phyloP scores from a whole-genome alignment of 1,284 basidiomycete species.

The Puccinia coronata region DNA sequence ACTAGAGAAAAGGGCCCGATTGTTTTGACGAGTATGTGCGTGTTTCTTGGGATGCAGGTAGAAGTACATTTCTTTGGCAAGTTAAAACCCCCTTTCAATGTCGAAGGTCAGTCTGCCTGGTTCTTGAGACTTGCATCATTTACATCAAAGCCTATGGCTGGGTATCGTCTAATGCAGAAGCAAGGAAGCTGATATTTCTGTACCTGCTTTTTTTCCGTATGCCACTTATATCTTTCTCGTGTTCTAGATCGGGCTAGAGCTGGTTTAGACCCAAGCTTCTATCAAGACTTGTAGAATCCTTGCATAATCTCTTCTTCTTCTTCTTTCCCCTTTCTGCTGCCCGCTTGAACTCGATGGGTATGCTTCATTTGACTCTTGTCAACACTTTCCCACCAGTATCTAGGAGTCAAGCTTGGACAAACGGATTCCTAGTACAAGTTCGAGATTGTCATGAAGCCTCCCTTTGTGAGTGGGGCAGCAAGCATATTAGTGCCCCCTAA shows the following conservation, averaged over 20 bases:
- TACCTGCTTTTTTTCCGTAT: neutral
- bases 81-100: constrained; percentile 58
- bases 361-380: too few relatives aligned
- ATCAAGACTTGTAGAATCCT: constrained; percentile 56
- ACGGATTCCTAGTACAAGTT: too few relatives aligned
- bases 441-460: too few relatives aligned
- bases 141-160: neutral
- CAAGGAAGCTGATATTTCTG: neutral
- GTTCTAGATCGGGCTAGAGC: constrained; percentile 55
- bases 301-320: too few relatives aligned
- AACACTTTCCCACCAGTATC: too few relatives aligned
- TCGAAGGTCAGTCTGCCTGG: constrained; percentile 26
- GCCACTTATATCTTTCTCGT: neutral
- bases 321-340: too few relatives aligned
- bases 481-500: too few relatives aligned
- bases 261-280: constrained; percentile 57
- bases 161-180: too few relatives aligned
- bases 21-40: too few relatives aligned
- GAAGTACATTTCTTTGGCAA: constrained; percentile 56
- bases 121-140: neutral
- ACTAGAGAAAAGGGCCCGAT: neutral
- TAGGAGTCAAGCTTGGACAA: too few relatives aligned
- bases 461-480: too few relatives aligned
- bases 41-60: neutral
- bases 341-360: too few relatives aligned